Evolutionary conservation across 2,329 filamentous ascomycete genomes (phyloP), one percentile per base, ranked within the genome.

Genomic region (Neofusicoccum sp.): DNA sequence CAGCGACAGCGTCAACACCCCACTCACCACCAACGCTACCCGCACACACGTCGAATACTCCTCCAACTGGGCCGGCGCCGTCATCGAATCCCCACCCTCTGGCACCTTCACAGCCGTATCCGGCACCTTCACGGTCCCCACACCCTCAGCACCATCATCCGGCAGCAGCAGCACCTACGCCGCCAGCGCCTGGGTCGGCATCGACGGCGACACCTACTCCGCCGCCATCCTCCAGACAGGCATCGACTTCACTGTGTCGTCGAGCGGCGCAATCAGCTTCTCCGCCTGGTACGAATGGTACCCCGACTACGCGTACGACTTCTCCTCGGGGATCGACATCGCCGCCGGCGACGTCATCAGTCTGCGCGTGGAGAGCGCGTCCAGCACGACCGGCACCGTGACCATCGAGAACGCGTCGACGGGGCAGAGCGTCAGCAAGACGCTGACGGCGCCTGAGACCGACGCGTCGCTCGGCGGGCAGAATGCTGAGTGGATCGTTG

Each of bases 11-110:
- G n/a, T n/a, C n/a, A n/a, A n/a, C n/a, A n/a, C n/a, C n/a, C n/a
- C n/a, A n/a, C n/a, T n/a, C n/a, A n/a, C n/a, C n/a, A n/a, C n/a
- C n/a, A n/a, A n/a, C n/a, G n/a, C n/a, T n/a, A n/a, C n/a, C n/a
- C n/a, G n/a, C n/a, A n/a, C n/a, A n/a, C n/a, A n/a, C n/a, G n/a
- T n/a, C n/a, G n/a, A n/a, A n/a, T n/a, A n/a, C n/a, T n/a, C n/a
- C n/a, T n/a, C n/a, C 66, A 86, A 86, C 76, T 86, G 84, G 84
- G 80, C 83, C 7, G 85, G 85, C 31, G 82, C 82, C 0, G 81
- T 86, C 6, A 77, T 84, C 53, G 78, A 79, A 20, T 31, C 30
- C 12, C 56, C 56, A 6, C 60, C 60, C n/a, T 63, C 63, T 31
- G 78, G 78, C 41, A 78, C 77, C 57, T 85, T 81, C 72, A 84